Evolutionary conservation across 768 basidiomycete genomes (phyloP).

Genomic region (Nidularia sp.): DNA sequence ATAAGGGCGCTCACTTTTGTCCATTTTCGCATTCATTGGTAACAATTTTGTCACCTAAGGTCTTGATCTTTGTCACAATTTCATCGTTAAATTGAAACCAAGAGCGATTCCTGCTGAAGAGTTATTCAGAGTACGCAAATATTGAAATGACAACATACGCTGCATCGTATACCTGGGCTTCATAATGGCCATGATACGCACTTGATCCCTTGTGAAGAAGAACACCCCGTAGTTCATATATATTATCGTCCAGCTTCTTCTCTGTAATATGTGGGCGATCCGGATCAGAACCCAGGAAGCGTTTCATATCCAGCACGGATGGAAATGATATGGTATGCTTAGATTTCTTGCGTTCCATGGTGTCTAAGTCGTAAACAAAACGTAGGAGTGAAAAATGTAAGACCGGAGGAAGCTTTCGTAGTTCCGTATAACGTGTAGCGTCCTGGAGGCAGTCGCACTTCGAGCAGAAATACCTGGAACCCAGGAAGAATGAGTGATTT

Average conservation of each 20-base stretch:
- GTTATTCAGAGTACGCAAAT: conserved; percentile 4
- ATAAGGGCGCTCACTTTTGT: conserved; percentile 7
- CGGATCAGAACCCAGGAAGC: conserved; percentile 41
- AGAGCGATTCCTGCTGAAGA: conserved; percentile 42
- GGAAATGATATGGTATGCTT: conserved; percentile 83
- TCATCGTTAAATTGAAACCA: conserved; percentile 98
- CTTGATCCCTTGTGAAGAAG: conserved; percentile 88
- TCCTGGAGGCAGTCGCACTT: conserved; percentile 69
- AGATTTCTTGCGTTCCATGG: conserved; percentile 83
- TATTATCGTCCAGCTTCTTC: conserved; percentile 14
- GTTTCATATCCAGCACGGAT: conserved; percentile 63
- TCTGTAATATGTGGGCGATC: conserved; percentile 10
- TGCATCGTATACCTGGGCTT: conserved; percentile 76
- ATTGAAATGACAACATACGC: conserved; percentile 36
- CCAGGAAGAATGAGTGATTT: neutral
- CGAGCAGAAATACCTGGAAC: conserved; percentile 72
- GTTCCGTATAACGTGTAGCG: conserved; percentile 72
- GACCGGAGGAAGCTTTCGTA: conserved; percentile 76
- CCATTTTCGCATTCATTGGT: conserved; percentile 24
- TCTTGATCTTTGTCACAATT: conserved; percentile 59
- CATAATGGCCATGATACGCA: conserved; percentile 89
- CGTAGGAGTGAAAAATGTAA: conserved; percentile 90
- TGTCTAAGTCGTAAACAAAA: conserved; percentile 82
- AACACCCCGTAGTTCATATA: conserved; percentile 85
- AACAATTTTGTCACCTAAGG: conserved; percentile 42